These are phyloP conservation scores for Mycena maculata DNA, from an alignment of 768 basidiomycete species.

Conservation along the genomic window DNA sequence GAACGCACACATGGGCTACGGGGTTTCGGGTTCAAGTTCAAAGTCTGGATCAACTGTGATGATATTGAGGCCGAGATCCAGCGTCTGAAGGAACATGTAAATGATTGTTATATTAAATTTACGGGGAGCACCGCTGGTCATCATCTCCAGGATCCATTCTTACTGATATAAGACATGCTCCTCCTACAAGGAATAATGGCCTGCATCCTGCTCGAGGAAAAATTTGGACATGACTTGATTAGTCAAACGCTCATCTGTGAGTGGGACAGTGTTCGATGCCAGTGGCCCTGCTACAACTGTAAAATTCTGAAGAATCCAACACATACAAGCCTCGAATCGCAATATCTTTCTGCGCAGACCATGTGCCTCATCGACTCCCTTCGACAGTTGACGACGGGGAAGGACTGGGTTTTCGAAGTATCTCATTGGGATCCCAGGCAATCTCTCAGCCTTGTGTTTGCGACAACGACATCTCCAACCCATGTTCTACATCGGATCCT, in stretches of 20 bases:
- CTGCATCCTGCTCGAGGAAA: neutral
- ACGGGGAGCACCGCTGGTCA: too few species aligned
- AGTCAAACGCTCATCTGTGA: conserved; percentile 6
- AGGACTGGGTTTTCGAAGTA: neutral
- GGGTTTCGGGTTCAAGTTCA: neutral
- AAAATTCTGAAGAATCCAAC: neutral
- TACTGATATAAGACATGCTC: too few species aligned
- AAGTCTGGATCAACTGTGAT: conserved; percentile 26
- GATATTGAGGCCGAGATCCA: conserved; percentile 20
- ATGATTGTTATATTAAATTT: neutral
- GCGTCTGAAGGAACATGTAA: conserved; percentile 23
- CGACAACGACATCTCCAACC: neutral
- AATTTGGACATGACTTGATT: conserved; percentile 11
- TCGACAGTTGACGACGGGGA: neutral
- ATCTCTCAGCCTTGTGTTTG: neutral
- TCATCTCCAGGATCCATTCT: too few species aligned
- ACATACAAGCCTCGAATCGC: neutral
- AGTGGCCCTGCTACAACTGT: neutral
- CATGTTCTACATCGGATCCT: neutral
- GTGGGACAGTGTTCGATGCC: neutral
- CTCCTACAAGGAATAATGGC: conserved; percentile 5
- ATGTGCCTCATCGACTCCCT: neutral
- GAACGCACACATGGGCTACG: neutral
- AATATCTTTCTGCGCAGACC: neutral
- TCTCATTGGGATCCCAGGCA: neutral